phyloP scores from a whole-genome alignment of 1,139 yeast species.

The Sugiyamaella pinicola region DNA sequence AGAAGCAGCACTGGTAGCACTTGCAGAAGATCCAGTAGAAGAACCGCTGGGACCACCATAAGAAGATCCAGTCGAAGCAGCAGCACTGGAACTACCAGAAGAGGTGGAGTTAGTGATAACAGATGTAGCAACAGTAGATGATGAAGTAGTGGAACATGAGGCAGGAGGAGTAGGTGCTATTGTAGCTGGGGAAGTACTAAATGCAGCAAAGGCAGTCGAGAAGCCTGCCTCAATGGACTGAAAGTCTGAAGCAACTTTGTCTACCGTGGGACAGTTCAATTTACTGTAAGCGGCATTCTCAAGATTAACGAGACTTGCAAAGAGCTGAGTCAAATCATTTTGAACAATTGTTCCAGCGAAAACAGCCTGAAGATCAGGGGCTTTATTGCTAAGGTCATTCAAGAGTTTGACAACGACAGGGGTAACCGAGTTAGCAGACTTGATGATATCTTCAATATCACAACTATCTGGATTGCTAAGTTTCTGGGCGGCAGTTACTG shows the following conservation, averaged over 20 bases:
- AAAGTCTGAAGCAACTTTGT: conserved; percentile 19
- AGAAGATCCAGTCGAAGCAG: conserved; percentile 1
- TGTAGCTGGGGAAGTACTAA: conserved; percentile 17
- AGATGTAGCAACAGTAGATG: conserved; percentile 5
- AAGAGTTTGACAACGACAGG: conserved; percentile 22
- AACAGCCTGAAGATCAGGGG: conserved; percentile 25
- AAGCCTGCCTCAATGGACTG: conserved; percentile 25
- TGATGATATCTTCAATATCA: conserved; percentile 17
- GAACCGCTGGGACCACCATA: conserved; percentile 3
- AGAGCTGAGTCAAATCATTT: conserved; percentile 23
- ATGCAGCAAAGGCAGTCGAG: conserved; percentile 18
- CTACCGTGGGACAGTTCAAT: conserved; percentile 8
- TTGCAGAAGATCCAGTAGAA: neutral
- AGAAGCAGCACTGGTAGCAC: neutral
- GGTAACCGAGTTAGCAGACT: conserved; percentile 17
- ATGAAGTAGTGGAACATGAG: conserved; percentile 10
- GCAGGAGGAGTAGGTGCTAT: conserved; percentile 22
- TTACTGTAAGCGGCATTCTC: conserved; percentile 22
- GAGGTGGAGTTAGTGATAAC: conserved; percentile 4
- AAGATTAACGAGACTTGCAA: conserved; percentile 20
- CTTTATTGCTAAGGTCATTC: conserved; percentile 23
- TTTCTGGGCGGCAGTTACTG: conserved; percentile 1
- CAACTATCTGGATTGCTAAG: conserved; percentile 12
- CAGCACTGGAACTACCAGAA: conserved; percentile 14
- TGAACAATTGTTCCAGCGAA: conserved; percentile 26